Evolutionary conservation across 2,329 filamentous ascomycete genomes (phyloP), one percentile per base, ranked within the genome.

Genomic region (Dothistroma septosporum): DNA sequence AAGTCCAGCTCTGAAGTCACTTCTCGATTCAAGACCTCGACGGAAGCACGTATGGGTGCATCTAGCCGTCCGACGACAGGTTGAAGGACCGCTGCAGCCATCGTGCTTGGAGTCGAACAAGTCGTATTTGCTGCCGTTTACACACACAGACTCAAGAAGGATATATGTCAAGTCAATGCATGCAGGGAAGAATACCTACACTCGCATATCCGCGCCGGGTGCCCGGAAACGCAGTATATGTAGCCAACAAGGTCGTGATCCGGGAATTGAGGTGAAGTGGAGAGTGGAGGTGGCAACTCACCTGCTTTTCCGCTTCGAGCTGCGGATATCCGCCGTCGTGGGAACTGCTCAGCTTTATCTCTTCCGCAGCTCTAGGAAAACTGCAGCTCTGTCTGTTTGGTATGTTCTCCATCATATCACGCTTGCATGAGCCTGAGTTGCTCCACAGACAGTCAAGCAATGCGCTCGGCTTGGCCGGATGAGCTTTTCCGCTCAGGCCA

Each of bases 1-100:
- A 62, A 22, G 19, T 61, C 60, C 28, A 57, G 52, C n/a, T 33
- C 49, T n/a, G 49, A 28, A 16, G 52, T 21, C 14, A 44, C 59
- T 44, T 61, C 58, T 31, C 58, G 56, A 11, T 55, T 21, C 3
- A 47, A 49, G 9, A 59, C 24, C 24, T 41, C 53, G 44, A 59
- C 44, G 22, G 50, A 53, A 19, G 32, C n/a, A 16, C 24, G 16
- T n/a, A 32, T 53, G 49, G 33, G 33, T 22, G 22, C 49, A 33
- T 53, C 28, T 16, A 28, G 21, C 24, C 33, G 21, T 22, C 49
- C 32, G 16, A 19, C 49, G 16, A 19, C 49, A n/a, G 28, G 49
- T 16, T 53, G 49, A n/a, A 33, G 19, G 22, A 53, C 24, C 14
- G 32, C 49, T 16, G 49, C 14, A 14, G 49, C 49, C 49, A 53